These are phyloP conservation scores for Penstemon eatonii DNA, from an alignment of 257 asterid genomes.

Conservation along the genomic window DNA sequence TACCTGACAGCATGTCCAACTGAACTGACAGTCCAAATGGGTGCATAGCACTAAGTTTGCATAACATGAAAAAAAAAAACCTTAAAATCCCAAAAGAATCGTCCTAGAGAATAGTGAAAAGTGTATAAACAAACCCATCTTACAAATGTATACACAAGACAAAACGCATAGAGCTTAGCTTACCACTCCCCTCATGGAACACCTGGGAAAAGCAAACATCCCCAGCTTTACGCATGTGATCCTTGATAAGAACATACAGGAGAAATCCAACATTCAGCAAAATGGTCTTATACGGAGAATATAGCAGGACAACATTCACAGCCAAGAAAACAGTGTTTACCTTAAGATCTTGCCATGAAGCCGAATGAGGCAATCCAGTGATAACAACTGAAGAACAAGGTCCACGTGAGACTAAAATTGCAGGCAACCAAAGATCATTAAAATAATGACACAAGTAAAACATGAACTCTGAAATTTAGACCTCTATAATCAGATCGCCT, in stretches of 20 bases:
- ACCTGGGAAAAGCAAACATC: conserved; percentile 99
- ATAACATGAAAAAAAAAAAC: not conserved
- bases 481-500: conserved; percentile 51
- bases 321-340: conserved; percentile 36
- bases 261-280: conserved; percentile 19
- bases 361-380: conserved; percentile 87
- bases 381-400: conserved; percentile 55
- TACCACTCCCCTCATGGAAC: conserved; percentile 95
- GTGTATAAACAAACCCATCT: not conserved
- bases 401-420: conserved; percentile 21
- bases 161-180: conserved; percentile 42
- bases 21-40: not conserved
- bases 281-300: conserved; percentile 3
- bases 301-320: conserved; percentile 9
- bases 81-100: not conserved
- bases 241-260: conserved; percentile 47
- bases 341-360: conserved; percentile 99
- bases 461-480: too few relatives aligned
- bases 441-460: not conserved
- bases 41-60: not conserved
- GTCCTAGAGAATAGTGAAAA: not conserved
- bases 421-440: not conserved
- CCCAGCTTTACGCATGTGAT: conserved; percentile 99
- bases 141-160: not conserved
- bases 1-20: not conserved